Evolutionary conservation across 192 early-diverging fungal species (phyloP).

Genomic region (Coemansia sp.): DNA sequence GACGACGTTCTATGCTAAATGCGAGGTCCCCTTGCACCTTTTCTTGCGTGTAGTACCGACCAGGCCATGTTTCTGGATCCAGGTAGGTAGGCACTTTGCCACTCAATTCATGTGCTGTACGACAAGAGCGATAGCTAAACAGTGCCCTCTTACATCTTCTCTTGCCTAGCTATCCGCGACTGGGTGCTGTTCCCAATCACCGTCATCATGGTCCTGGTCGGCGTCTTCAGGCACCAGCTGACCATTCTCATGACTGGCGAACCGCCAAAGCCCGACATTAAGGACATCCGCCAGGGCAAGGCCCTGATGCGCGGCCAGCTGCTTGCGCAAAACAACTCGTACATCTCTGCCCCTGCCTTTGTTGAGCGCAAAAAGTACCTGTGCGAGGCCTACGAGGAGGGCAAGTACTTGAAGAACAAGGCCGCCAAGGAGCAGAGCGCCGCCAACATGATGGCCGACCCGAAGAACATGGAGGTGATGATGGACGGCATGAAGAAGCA

Average conservation of each 20-base stretch:
- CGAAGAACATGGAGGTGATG: conserved; percentile 91
- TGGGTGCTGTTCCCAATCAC: conserved; percentile 98
- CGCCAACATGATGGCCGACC: conserved; percentile 91
- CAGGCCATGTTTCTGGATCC: conserved; percentile 74
- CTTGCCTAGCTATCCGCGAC: conserved; percentile 70
- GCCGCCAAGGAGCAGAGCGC: conserved; percentile 58
- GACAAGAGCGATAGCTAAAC: too few relatives aligned
- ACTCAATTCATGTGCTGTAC: not conserved
- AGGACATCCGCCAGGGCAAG: conserved; percentile 83
- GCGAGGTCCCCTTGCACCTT: not conserved
- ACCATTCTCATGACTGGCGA: conserved; percentile 85
- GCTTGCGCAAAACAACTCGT: conserved; percentile 68
- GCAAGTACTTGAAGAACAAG: conserved; percentile 87
- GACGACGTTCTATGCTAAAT: not conserved
- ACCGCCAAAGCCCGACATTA: conserved; percentile 78
- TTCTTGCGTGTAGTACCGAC: conserved; percentile 20
- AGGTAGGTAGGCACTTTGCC: conserved; percentile 30
- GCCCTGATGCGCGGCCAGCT: conserved; percentile 74
- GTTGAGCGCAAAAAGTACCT: conserved; percentile 70
- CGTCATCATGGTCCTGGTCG: conserved; percentile 96
- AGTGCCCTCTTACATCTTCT: not conserved
- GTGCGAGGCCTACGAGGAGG: conserved; percentile 77
- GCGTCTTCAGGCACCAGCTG: conserved; percentile 91
- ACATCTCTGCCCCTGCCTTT: conserved; percentile 78
- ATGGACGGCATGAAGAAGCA: conserved; percentile 99